A percentile compares a stretch with the other conserved stretches of the same genome.
Evolutionary conservation across 2,329 filamentous ascomycete genomes (phyloP).

Genomic region (Phymatotrichopsis omnivora): DNA sequence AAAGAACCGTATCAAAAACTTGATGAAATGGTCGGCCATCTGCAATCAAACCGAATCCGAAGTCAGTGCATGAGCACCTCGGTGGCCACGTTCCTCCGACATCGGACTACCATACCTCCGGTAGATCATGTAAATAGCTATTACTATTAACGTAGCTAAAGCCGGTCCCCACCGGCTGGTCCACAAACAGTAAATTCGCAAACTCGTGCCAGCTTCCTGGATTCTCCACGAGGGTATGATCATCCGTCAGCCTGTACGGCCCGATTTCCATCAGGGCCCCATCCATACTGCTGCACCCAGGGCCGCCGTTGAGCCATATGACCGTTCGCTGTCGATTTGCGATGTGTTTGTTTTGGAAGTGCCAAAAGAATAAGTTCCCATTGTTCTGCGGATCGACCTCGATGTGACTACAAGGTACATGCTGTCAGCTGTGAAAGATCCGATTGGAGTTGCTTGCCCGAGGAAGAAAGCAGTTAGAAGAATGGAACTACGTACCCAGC

Average conservation of each 20-base stretch:
- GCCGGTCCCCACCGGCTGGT: conserved; percentile 92
- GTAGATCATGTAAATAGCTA: conserved; percentile 72
- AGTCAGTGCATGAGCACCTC: conserved; percentile 3
- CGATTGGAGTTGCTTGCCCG: conserved; percentile 10
- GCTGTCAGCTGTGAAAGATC: conserved; percentile 17
- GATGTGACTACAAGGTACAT: conserved; percentile 57
- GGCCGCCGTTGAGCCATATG: conserved; percentile 94
- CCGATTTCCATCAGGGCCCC: conserved; percentile 94
- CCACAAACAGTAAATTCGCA: conserved; percentile 90
- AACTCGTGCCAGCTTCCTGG: conserved; percentile 99
- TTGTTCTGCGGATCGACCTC: conserved; percentile 77
- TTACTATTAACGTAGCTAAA: conserved; percentile 93
- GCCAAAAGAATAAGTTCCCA: conserved; percentile 97
- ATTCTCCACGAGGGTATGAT: conserved; percentile 63
- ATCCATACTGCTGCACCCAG: conserved; percentile 95
- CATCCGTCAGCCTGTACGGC: conserved; percentile 74
- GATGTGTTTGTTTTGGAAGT: conserved; percentile 91
- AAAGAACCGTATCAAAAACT: conserved; percentile 88
- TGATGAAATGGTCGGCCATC: conserved; percentile 81
- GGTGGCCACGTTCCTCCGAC: background rate
- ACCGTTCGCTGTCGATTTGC: conserved; percentile 83
- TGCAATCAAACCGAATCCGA: too few relatives aligned
- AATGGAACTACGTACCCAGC: conserved; percentile 61
- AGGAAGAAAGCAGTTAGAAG: conserved; percentile 1
- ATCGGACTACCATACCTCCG: conserved; percentile 39